Evolutionary conservation across 768 basidiomycete genomes (phyloP).

Genomic region (Coprinopsis cinerea): DNA sequence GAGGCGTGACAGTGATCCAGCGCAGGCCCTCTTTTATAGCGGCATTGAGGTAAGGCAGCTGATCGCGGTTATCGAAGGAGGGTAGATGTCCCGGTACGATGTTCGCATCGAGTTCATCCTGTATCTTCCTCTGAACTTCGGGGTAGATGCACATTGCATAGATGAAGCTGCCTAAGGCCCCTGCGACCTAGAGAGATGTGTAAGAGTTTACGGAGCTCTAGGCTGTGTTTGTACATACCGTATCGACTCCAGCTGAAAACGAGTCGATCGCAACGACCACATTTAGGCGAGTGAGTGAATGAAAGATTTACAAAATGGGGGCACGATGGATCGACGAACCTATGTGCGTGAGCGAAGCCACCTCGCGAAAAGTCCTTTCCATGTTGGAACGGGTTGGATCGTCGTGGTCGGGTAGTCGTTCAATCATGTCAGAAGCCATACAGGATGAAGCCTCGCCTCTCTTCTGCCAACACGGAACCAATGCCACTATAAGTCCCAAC

Average conservation of each 20-base stretch:
- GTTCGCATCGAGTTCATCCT: conserved; percentile 21
- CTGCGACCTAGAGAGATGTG: too few relatives aligned
- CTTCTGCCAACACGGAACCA: too few relatives aligned
- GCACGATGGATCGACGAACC: conserved; percentile 16
- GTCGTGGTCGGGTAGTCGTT: conserved; percentile 13
- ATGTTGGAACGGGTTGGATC: conserved; percentile 11
- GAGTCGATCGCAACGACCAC: neutral
- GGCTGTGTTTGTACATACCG: neutral
- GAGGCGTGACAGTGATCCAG: too few relatives aligned
- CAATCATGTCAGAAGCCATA: conserved; percentile 16
- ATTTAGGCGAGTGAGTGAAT: neutral
- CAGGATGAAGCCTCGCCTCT: too few relatives aligned
- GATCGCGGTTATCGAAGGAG: conserved; percentile 15
- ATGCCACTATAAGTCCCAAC: too few relatives aligned
- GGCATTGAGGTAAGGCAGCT: conserved; percentile 14
- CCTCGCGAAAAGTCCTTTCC: conserved; percentile 16
- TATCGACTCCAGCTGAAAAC: conserved; percentile 11
- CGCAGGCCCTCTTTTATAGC: conserved; percentile 25
- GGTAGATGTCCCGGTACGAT: conserved; percentile 17
- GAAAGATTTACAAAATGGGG: too few relatives aligned
- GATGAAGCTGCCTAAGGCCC: conserved; percentile 11
- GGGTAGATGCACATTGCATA: conserved; percentile 23
- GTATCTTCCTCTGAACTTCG: conserved; percentile 22
- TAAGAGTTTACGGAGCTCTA: too few relatives aligned
- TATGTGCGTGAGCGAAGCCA: conserved; percentile 18